Evolutionary conservation across 2,329 filamentous ascomycete genomes (phyloP), one percentile per base, ranked within the genome.

Genomic region (Pseudogymnoascus sp.): DNA sequence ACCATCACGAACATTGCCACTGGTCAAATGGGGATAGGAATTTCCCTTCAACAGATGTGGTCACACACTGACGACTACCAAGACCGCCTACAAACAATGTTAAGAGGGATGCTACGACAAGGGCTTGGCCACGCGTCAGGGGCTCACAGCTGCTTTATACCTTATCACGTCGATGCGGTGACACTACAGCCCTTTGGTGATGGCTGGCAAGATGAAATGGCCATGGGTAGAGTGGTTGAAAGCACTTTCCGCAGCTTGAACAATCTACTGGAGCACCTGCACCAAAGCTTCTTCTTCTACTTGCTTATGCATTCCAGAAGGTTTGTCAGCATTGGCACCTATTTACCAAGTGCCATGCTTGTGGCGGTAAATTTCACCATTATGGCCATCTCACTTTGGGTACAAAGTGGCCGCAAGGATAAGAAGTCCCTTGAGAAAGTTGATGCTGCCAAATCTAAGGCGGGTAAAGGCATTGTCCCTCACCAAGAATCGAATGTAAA

Each of bases 251-350:
- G 94, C 68, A 96, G 91, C 72, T 78, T 99, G 74, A 99, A 99
- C 77, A 99, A 99, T 71, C 77, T 99, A 62, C 82, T 99, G 32
- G 94, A 99, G 75, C 92, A 99, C 72, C 80, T 99, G 64, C 94
- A 99, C 72, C 94, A 99, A 76, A 97, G 92, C 73, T 99, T 99
- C 79, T 99, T 99, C 82, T 97, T 99, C 76, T 99, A 99, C 73
- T 79, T 99, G 59, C 81, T 99, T 47, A 91, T 97, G 84, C 88
- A 95, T 67, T 84, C 87, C 30, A 90, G 94, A 69, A 86, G 92
- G 9, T 99, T 99, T 71, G 94, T 97, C 67, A 97, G 92, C 74
- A 99, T 99, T 65, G 94, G 94, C 14, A 99, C 93, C 1, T 99
- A 99, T 71, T 81, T 99, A 3, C 94, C 94, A 0, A 95, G 91